phyloP scores from a whole-genome alignment of 179 eudicot genomes.

The Patellifolia procumbens region DNA sequence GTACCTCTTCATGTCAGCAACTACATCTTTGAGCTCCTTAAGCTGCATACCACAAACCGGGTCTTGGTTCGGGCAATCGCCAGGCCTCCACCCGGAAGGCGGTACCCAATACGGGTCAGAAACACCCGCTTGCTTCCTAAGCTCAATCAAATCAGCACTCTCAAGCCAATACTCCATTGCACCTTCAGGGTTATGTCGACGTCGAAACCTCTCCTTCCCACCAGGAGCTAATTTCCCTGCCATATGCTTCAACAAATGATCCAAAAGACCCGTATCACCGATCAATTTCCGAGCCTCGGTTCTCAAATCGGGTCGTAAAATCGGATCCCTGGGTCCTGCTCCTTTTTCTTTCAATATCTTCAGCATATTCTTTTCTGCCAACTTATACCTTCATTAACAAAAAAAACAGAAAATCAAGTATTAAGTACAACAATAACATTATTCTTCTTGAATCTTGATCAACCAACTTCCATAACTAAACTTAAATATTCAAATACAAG shows the following conservation, averaged over 20 bases:
- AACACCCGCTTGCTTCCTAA: conserved; percentile 66
- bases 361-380: conserved; percentile 66
- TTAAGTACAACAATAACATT: conserved; percentile 13
- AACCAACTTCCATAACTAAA: conserved; percentile 4
- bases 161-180: conserved; percentile 98
- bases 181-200: conserved; percentile 89
- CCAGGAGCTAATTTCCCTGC: conserved; percentile 87
- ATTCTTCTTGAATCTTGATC: too few species aligned
- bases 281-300: conserved; percentile 77
- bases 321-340: conserved; percentile 62
- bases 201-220: conserved; percentile 66
- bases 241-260: conserved; percentile 93
- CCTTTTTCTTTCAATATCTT: conserved; percentile 74
- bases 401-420: neutral
- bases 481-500: conserved; percentile 21
- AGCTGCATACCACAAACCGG: conserved; percentile 66
- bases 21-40: conserved; percentile 55
- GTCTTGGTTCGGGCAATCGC: conserved; percentile 73
- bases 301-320: conserved; percentile 74
- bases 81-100: conserved; percentile 87
- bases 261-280: conserved; percentile 91
- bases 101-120: conserved; percentile 84
- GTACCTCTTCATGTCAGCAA: conserved; percentile 59
- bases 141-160: conserved; percentile 65
- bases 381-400: conserved; percentile 55